Base-by-base conservation (phyloP, 768 basidiomycete species). In the Coprinopsis cinerea region DNA sequence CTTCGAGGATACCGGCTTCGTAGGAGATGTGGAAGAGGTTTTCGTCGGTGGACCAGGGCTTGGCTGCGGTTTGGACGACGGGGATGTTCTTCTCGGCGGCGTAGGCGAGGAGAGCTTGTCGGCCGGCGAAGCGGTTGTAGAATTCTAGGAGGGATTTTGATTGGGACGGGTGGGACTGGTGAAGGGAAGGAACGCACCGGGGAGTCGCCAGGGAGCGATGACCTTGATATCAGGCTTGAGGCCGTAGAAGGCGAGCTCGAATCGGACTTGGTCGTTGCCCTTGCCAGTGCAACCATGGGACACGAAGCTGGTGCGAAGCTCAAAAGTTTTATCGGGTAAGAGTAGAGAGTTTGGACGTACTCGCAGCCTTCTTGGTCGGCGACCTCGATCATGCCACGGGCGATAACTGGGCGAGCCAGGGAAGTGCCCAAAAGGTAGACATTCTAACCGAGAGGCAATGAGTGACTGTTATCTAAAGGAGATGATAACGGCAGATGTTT, bases 11-110 rank as follows among this genome's bases (percentile, higher is more conserved):
- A 39, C 95, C 96, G 10, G 96, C 95, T 69, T 99, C 96, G 72
- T 97, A 99, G 15, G 96, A 98, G 70, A 98, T 99, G 75, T 99
- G 96, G 85, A 95, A 97, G 42, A 99, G 78, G 73, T 98, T 99
- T 73, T 98, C 96, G 66, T 99, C 95, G 4, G 96, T 99, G 2
- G 95, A 97, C 96, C 96, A 99, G 30, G 96, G 95, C 72, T 98
- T 97, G 48, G 94, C 79, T 10, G 88, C 79, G 40, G 96, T 99
- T 72, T 99, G 96, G 55, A 83, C 78, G 53, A 99, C 94, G 49
- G 93, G 93, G 56, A 99, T 95, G 43, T 81, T 68, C 66, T 92
- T 90, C 63, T 89, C 73, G 6, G 83, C 83, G 24, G 96, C 96
- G 59, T 85, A 99, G 23, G 81, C 78, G 52, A 99, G 86, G 49